Base-by-base conservation (phyloP, 768 basidiomycete species). In the Gyrodon lividus region DNA sequence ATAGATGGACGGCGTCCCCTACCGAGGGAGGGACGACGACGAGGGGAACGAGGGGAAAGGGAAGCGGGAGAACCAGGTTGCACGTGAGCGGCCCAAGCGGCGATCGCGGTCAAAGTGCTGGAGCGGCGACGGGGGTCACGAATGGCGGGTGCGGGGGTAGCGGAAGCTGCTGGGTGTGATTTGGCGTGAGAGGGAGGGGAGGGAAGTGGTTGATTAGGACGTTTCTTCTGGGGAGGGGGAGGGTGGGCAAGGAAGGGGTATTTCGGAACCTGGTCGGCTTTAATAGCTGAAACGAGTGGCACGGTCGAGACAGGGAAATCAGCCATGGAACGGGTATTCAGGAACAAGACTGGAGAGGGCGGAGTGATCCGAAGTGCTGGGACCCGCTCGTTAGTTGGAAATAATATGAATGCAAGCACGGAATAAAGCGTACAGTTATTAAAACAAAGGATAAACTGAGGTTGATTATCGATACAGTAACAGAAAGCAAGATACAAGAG, bases 51-150 rank as follows among this genome's bases (percentile, higher is more conserved):
- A 3, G 77, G 72, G 5, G 75, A 68, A n/a, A 59, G 44, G 10
- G 75, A 71, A 0, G 68, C 73, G 3, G 87, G 86, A 14, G 86
- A 83, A 6, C 86, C 87, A 5, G 87, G 87, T 50, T 84, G 81
- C 48, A 89, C 84, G 55, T 71, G 74, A 17, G 80, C 70, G 5
- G 80, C 84, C 87, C 87, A 90, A 34, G 79, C 57, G 14, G 77
- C 61, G 41, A 89, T 86, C 34, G 74, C 61, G 2, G 77, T 70
- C 56, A 74, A 74, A 2, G 80, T 76, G 46, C 70, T 74, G 19
- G 80, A 76, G 56, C 73, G 72, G 43, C 64, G 67, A 12, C 68
- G 50, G 40, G 34, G n/a, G 5, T 41, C 48, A 8, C 48, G 57
- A 59, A 54, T 62, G 57, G 50, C 51, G 19, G 52, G 34, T 12